Conservation (phyloP, 2,329 filamentous ascomycete species). For the Penicillium sp. region DNA sequence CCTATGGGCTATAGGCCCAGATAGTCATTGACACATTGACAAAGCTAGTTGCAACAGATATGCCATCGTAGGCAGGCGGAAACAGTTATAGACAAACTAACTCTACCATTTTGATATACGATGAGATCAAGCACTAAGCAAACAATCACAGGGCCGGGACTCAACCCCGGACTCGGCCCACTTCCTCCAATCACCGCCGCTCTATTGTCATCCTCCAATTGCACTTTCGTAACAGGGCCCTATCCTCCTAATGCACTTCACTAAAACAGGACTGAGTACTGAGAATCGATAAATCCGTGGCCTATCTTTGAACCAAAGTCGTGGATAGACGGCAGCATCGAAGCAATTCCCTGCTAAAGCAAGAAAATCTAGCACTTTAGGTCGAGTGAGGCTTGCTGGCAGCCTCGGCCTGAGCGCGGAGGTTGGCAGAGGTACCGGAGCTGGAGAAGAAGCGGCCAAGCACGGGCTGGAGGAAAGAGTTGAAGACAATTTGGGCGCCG, state of each 20-base stretch:
- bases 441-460: slow-evolving; percentile 84
- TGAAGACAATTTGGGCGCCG: slow-evolving; percentile 94
- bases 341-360: slow-evolving; percentile 21
- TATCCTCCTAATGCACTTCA: slow-evolving; percentile 11
- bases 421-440: slow-evolving; percentile 74
- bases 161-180: slow-evolving; percentile 8
- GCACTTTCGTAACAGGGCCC: slow-evolving; percentile 4
- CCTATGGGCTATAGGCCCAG: background rate
- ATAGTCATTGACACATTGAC: background rate
- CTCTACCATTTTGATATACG: slow-evolving; percentile 10
- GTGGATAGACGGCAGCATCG: slow-evolving; percentile 10
- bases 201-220: slow-evolving; percentile 11
- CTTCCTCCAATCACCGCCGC: slow-evolving; percentile 3
- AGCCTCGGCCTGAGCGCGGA: slow-evolving; percentile 81
- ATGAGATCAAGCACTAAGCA: slow-evolving; percentile 8
- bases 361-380: slow-evolving; percentile 37
- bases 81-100: slow-evolving; percentile 2
- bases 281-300: slow-evolving; percentile 23
- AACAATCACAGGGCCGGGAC: background rate
- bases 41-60: background rate
- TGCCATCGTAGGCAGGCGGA: background rate
- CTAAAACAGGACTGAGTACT: slow-evolving; percentile 5
- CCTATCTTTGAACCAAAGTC: slow-evolving; percentile 4
- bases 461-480: slow-evolving; percentile 86
- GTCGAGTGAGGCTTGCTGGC: slow-evolving; percentile 60